Evolutionary conservation across 2,329 filamentous ascomycete species (phyloP), one percentile per base, ranked within the genome.

Genomic region (Pyrenophora seminiperda): DNA sequence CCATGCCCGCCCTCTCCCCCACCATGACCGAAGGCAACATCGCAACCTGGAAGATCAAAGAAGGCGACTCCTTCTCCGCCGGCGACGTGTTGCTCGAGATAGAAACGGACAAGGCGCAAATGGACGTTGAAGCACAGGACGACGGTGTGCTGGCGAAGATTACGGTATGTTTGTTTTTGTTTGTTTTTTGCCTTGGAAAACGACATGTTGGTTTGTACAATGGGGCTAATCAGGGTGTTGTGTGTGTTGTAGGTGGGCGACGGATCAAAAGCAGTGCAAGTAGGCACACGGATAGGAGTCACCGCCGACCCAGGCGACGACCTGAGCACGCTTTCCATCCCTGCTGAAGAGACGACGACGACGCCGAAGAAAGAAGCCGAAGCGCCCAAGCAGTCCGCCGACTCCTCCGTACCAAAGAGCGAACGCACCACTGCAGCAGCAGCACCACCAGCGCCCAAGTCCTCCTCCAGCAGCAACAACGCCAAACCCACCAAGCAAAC

Each of bases 1-100:
- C 86, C 47, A 96, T 96, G 91, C 91, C 91, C 19, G 91, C 91
- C 32, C 82, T 96, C 57, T 95, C 90, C 55, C 91, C 91, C 47
- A 96, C 91, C 49, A 96, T 96, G 91, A 96, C 90, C 56, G 91
- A 96, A 76, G 91, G 91, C 54, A 94, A 91, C 75, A 95, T 96
- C 67, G 83, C 89, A 39, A 83, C 76, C 54, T 96, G 91, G 91
- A 88, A 86, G 73, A 82, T 95, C 66, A 93, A 93, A 75, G 91
- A 95, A 77, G 91, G 90, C 70, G 89, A 94, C 62, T 81, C 84
- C 42, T 96, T 91, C 74, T 80, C 83, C 41, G 88, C 90, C 50
- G 91, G 91, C 61, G 91, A 96, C 73, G 90, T 96, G 24, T 81
- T 96, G 42, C 84, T 96, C 52, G 91, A 96, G 76, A 94, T 96